Evolutionary conservation across 352 stramenopile genomes (phyloP), one percentile per base, ranked within the genome.

Genomic region (Phytophthora citricola): DNA sequence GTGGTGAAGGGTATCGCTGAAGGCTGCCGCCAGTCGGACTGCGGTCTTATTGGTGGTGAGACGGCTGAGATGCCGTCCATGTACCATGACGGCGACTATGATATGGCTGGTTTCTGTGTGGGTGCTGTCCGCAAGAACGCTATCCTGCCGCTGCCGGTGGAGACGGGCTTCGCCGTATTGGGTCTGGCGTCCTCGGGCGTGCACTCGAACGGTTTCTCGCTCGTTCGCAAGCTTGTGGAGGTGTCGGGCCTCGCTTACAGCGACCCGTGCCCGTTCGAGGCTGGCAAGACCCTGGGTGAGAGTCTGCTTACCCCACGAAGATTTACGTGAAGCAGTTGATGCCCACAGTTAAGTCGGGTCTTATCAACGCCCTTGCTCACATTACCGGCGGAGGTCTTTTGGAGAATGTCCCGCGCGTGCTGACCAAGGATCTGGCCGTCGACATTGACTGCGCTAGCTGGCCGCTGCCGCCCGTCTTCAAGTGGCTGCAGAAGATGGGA

Each of bases 1-100:
- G 96, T 99, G 29, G 97, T 99, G 52, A 94, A 96, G 71, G 97
- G 97, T 36, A 99, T 99, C 68, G 97, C 97, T 2, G 94, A 99
- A 66, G 98, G 97, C 41, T 99, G 98, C 71, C 87, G 85, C 20
- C 93, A 99, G 83, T 93, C 96, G 40, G 77, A 89, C 46, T 99
- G 97, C 76, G 97, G 95, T 39, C 80, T 99, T 44, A 98, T 99
- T 70, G 97, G 97, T 36, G 85, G 90, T 49, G 96, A 99, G 75
- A 99, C 97, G 38, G 98, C 98, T 34, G 98, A 99, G 73, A 99
- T 99, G 97, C 97, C 98, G 34, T 98, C 92, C 40, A 99, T 99
- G 95, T 99, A 99, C 81, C 84, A 94, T 53, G 85, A 91, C 38
- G 97, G 97, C 36, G 97, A 99, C 71, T 99, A 99, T 75, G 98